Evolutionary conservation across 768 basidiomycete genomes (phyloP), one percentile per base, ranked within the genome.

Genomic region (Boletus subcaerulescens): DNA sequence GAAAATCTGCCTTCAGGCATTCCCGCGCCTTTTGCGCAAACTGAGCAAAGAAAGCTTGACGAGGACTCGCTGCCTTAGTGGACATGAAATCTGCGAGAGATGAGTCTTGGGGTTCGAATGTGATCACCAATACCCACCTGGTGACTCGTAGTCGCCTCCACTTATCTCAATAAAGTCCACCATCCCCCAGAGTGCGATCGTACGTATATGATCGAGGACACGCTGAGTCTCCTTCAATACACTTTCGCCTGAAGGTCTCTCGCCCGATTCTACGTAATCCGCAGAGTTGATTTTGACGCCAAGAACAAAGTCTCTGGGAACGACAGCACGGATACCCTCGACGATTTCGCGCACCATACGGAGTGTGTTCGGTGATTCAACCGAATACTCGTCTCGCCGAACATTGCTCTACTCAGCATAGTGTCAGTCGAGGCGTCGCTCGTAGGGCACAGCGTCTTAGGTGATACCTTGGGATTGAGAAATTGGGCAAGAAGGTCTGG

Each of bases 91-190:
- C 83, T 84, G 48, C 7, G 5, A 50, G 1, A 40, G n/a, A 46
- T 57, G 22, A 55, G 54, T 12, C 24, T 26, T 12, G 22, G 5
- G 29, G 10, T 14, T 5, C 24, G 13, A 48, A 17, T 7, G 35
- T 43, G 3, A 18, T 39, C 29, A 5, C 14, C 26, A 3, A 0
- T 12, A 61, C 76, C 17, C 60, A 87, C 91, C 82, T 60, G 89
- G 87, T 17, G 77, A 81, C 63, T 92, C 89, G 60, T 95, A 96
- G 65, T 87, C 85, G 0, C 93, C 93, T 2, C 93, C 93, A 52
- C 87, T 91, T 55, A 96, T 81, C 69, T 96, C 93, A 48, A 96
- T 83, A 63, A 93, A 88, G 67, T 96, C 93, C 5, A 95, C 63
- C 17, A 73, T 71, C 1, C 78, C 77, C 84, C 90, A 91, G 38